These are phyloP conservation scores for Geosmithia flava DNA, from an alignment of 2,329 filamentous ascomycete genomes.

Conservation along the genomic window DNA sequence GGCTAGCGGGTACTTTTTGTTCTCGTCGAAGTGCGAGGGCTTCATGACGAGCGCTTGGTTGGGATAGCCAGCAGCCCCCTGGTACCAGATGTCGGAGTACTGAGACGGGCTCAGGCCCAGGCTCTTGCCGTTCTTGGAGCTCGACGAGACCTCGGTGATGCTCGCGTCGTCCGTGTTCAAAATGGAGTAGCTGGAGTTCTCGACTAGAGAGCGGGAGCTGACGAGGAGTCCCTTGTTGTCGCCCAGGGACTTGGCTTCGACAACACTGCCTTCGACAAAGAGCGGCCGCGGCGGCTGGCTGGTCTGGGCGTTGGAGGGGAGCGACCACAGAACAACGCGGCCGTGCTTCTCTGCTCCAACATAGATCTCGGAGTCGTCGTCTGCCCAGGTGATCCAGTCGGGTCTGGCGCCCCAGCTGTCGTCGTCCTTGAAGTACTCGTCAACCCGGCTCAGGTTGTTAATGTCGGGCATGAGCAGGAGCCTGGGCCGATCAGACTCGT, in stretches of 20 bases:
- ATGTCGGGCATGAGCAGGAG: conserved; percentile 54
- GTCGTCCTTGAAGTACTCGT: conserved; percentile 51
- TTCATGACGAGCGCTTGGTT: conserved; percentile 59
- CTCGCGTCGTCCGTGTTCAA: conserved; percentile 31
- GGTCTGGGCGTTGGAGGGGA: conserved; percentile 40
- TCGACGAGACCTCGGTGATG: conserved; percentile 43
- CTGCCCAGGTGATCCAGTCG: conserved; percentile 43
- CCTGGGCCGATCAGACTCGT: conserved; percentile 64
- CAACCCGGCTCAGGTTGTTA: conserved; percentile 39
- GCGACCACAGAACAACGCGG: conserved; percentile 45
- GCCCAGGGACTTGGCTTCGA: conserved; percentile 38
- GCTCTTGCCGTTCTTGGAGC: conserved; percentile 49
- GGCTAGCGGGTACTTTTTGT: conserved; percentile 65
- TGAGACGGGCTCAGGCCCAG: conserved; percentile 55
- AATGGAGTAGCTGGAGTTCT: conserved; percentile 58
- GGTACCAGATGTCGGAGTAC: conserved; percentile 57
- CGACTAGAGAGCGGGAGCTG: conserved; percentile 55
- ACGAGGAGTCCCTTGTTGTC: conserved; percentile 43
- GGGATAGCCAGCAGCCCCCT: conserved; percentile 48
- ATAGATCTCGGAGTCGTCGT: conserved; percentile 51
- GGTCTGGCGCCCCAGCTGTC: conserved; percentile 50
- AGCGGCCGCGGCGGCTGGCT: conserved; percentile 36
- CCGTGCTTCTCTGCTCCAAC: conserved; percentile 64
- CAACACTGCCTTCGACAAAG: conserved; percentile 40
- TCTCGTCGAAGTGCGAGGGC: conserved; percentile 53